Percentiles rank a stretch among this genome's conserved stretches.
These are phyloP conservation scores for Scenedesmus sp. DNA, from an alignment of 163 green algal genomes.

Conservation along the genomic window DNA sequence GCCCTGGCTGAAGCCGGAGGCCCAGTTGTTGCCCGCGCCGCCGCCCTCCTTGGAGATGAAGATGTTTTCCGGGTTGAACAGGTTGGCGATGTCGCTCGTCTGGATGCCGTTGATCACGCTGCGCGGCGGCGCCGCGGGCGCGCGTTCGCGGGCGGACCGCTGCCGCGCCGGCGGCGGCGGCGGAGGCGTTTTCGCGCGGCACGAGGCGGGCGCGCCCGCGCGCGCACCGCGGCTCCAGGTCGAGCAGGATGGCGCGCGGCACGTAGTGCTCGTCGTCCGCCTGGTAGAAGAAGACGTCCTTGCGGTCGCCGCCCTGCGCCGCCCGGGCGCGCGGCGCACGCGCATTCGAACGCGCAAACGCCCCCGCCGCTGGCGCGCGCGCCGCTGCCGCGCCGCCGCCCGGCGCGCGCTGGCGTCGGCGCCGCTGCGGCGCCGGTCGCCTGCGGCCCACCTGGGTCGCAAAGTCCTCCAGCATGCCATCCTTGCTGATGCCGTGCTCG, in stretches of 20 bases:
- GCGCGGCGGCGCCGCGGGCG: slow-evolving; percentile 3
- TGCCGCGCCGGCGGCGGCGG: not conserved
- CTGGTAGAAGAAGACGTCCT: slow-evolving; percentile 99
- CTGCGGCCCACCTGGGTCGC: slow-evolving; percentile 74
- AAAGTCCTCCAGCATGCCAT: slow-evolving; percentile 94
- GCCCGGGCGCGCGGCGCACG: not conserved
- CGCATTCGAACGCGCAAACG: not conserved
- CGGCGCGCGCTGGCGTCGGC: no score
- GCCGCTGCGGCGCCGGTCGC: not conserved
- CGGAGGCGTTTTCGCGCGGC: not conserved
- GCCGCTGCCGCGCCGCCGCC: no score
- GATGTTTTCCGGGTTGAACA: slow-evolving; percentile 99
- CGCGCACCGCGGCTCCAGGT: slow-evolving; percentile 92
- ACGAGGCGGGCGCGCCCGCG: not conserved
- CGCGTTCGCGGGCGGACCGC: not conserved
- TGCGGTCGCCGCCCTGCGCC: slow-evolving; percentile 82
- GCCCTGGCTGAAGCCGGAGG: slow-evolving; percentile 93
- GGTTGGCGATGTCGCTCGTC: slow-evolving; percentile 89
- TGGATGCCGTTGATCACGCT: slow-evolving; percentile 99
- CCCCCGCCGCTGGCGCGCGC: no score
- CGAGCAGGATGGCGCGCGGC: slow-evolving; percentile 93
- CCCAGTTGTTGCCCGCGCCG: slow-evolving; percentile 99
- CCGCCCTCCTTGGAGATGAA: slow-evolving; percentile 96
- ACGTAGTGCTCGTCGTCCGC: slow-evolving; percentile 99
- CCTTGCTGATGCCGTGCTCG: slow-evolving; percentile 98